phyloP scores from a whole-genome alignment of 2,329 filamentous ascomycete genomes.

The Penicillium sp. region DNA sequence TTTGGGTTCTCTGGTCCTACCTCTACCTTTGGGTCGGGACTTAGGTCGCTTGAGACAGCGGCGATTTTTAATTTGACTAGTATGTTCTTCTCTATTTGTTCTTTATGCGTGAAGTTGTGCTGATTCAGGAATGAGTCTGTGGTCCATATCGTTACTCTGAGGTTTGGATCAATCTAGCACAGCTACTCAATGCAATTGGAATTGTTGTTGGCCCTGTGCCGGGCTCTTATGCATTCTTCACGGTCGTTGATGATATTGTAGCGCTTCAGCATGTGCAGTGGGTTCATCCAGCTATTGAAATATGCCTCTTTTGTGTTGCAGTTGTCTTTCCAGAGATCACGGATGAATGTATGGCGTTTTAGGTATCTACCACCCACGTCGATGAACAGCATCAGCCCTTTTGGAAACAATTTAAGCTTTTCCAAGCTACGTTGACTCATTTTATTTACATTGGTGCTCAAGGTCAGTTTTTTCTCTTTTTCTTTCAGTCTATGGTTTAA shows the following conservation, averaged over 20 bases:
- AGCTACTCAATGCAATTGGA: constrained; percentile 74
- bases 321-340: constrained; percentile 71
- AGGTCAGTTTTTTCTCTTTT: constrained; percentile 35
- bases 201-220: constrained; percentile 71
- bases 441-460: constrained; percentile 81
- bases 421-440: constrained; percentile 72
- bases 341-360: constrained; percentile 65
- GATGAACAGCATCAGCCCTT: constrained; percentile 60
- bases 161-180: constrained; percentile 73
- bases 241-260: constrained; percentile 55
- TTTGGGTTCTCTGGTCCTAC: constrained; percentile 72
- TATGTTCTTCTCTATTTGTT: constrained; percentile 13
- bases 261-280: constrained; percentile 70
- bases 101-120: constrained; percentile 8
- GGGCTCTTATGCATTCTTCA: constrained; percentile 72
- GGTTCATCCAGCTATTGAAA: constrained; percentile 76
- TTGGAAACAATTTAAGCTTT: constrained; percentile 69
- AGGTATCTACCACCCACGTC: constrained; percentile 56
- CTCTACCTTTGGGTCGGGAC: constrained; percentile 71
- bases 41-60: constrained; percentile 72
- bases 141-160: constrained; percentile 73
- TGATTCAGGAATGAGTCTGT: constrained; percentile 52
- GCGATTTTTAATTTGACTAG: constrained; percentile 73
- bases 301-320: constrained; percentile 67
- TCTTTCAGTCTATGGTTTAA: constrained; percentile 7